These are phyloP conservation scores for Kodamaea leandrae DNA, from an alignment of 805 yeast species.

Conservation along the genomic window DNA sequence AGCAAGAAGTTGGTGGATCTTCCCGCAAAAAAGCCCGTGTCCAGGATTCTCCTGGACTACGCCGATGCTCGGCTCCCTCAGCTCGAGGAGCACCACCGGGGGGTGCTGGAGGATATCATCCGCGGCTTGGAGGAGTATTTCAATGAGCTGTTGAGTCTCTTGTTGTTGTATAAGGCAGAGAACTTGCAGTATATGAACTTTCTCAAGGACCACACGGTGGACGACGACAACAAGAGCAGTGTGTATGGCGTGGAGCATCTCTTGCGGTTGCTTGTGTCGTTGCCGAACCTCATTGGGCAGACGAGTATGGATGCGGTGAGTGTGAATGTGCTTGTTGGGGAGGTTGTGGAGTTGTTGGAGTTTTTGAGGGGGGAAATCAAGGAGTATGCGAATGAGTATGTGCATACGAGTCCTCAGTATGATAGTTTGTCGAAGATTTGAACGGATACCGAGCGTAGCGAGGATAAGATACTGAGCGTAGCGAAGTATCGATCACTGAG, in stretches of 20 bases:
- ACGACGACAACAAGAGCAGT: constrained; percentile 23
- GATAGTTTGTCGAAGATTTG: constrained; percentile 30
- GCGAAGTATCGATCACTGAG: neutral
- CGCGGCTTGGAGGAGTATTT: constrained; percentile 72
- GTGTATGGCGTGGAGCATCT: constrained; percentile 80
- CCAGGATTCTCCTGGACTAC: constrained; percentile 55
- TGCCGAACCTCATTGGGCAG: constrained; percentile 81
- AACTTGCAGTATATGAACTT: constrained; percentile 66
- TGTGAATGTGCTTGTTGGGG: constrained; percentile 47
- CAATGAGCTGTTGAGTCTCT: constrained; percentile 65
- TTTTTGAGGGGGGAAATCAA: constrained; percentile 48
- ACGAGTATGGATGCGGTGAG: constrained; percentile 81
- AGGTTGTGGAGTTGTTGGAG: constrained; percentile 49
- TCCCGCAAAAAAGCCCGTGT: constrained; percentile 58
- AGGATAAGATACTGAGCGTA: too few relatives aligned
- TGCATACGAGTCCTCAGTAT: constrained; percentile 38
- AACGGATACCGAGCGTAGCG: neutral
- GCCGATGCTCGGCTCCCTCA: constrained; percentile 21
- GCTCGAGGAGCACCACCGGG: constrained; percentile 14
- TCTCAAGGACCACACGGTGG: constrained; percentile 28
- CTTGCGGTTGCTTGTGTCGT: constrained; percentile 66
- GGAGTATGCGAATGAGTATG: constrained; percentile 35
- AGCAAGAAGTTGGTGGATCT: constrained; percentile 66
- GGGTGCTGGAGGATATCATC: constrained; percentile 59
- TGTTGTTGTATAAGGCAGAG: constrained; percentile 72